A percentile compares a stretch with the other conserved stretches of the same genome.
Evolutionary conservation across 768 basidiomycete genomes (phyloP).

Genomic region (Hirschioporus abietinus): DNA sequence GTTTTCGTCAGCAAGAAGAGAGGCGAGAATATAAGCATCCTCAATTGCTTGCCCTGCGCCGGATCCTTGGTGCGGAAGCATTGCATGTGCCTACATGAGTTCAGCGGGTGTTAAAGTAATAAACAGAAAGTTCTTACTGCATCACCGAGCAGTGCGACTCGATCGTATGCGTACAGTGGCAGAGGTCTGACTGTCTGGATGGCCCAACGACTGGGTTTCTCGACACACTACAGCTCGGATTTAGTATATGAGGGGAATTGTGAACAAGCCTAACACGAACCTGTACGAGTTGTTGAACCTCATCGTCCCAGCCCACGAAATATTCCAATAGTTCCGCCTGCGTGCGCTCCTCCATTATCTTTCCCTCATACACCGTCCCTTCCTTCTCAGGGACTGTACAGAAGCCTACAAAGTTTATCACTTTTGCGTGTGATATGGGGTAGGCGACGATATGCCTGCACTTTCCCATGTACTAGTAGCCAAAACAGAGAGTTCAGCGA

Average conservation of each 20-base stretch:
- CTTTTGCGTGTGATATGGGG: conserved; percentile 3
- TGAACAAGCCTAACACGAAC: background rate
- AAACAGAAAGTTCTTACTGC: conserved; percentile 22
- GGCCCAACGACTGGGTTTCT: conserved; percentile 44
- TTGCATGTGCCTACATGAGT: conserved; percentile 41
- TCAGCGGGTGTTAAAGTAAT: background rate
- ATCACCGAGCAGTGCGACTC: conserved; percentile 48
- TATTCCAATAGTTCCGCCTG: conserved; percentile 38
- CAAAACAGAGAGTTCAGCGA: background rate
- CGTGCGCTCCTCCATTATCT: conserved; percentile 38
- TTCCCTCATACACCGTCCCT: conserved; percentile 22
- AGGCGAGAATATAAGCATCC: conserved; percentile 26
- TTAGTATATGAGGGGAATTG: background rate
- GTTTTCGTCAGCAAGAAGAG: background rate
- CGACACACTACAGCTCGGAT: conserved; percentile 26
- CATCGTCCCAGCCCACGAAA: conserved; percentile 42
- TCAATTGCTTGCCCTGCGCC: conserved; percentile 59
- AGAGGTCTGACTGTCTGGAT: conserved; percentile 46
- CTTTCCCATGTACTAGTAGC: background rate
- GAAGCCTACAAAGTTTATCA: conserved; percentile 43
- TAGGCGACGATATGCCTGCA: conserved; percentile 3
- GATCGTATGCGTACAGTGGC: conserved; percentile 35
- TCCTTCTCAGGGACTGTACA: conserved; percentile 26
- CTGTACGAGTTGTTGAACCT: conserved; percentile 34
- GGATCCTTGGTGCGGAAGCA: conserved; percentile 54